Evolutionary conservation across 179 eudicot genomes (phyloP), one percentile per base, ranked within the genome.

Genomic region (Patellifolia procumbens): DNA sequence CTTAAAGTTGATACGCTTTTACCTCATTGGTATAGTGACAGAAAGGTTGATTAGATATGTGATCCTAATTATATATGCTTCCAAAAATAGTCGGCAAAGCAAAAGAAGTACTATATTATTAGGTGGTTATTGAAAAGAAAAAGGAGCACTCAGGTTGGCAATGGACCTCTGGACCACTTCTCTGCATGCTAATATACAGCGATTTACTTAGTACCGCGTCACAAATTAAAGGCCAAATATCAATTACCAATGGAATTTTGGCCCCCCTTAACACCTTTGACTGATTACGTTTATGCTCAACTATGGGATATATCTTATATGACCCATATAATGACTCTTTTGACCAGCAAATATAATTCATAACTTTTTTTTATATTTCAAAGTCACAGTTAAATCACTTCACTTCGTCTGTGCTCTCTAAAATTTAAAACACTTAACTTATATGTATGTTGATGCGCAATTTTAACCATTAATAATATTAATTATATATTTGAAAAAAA

Each of bases 121-220:
- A 65, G 11, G 39, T 42, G 22, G 19, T 67, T 22, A 67, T 39
- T 43, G 24, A 11, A 43, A n/a, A 22, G 29, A 4, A 42, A 42
- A 67, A 15, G 28, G 19, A 42, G 70, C 70, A 67, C 70, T 43
- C 43, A 39, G 31, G 52, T 43, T 67, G 32, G 17, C 52, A 42
- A 67, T 67, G 48, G 29, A 67, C 70, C 46, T 67, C 24, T 67
- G 70, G 70, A 67, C 70, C 70, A 67, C 70, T 67, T 61, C 66
- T 7, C 68, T 32, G n/a, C 68, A 35, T 63, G n/a, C 7, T 34
- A 39, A 39, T 24, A 24, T 63, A n/a, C 43, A 63, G 39, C 15
- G 34, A 19, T 35, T 63, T 63, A 31, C 65, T 17, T 15, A 61
- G 68, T 19, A 63, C 20, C 68, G 68, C 43, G 68, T 63, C 68